phyloP scores from a whole-genome alignment of 2,329 filamentous ascomycete genomes.

The Colletotrichum liriopes region DNA sequence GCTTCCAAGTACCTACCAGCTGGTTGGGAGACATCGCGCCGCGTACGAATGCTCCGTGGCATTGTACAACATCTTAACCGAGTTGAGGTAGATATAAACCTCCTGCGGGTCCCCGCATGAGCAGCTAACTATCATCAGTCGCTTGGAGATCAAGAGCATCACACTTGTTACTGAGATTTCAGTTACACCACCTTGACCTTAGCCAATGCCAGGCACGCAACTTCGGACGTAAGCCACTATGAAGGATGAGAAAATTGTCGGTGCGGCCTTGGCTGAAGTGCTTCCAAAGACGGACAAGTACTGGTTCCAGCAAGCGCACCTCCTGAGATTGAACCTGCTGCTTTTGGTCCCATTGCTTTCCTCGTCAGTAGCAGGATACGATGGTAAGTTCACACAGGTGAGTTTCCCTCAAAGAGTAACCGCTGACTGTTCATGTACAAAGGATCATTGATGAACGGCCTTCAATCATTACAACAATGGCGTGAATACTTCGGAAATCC shows the following conservation, averaged over 20 bases:
- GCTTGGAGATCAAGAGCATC: background rate
- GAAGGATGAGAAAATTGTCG: constrained; percentile 47
- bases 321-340: constrained; percentile 61
- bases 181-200: background rate
- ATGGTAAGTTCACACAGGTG: constrained; percentile 2
- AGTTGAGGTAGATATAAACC: constrained; percentile 23
- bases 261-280: constrained; percentile 49
- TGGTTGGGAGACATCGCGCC: constrained; percentile 10
- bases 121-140: no score
- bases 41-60: background rate
- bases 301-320: constrained; percentile 61
- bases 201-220: constrained; percentile 13
- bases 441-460: constrained; percentile 57
- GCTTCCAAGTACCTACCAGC: constrained; percentile 19
- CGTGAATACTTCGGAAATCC: constrained; percentile 52
- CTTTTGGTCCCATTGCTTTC: constrained; percentile 56
- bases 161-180: background rate
- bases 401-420: background rate
- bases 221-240: constrained; percentile 19
- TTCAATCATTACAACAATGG: constrained; percentile 57
- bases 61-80: background rate
- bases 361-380: constrained; percentile 37
- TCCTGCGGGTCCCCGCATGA: constrained; percentile 20
- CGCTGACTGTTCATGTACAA: background rate
- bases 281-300: constrained; percentile 57